A percentile compares a stretch with the other conserved stretches of the same genome.
Evolutionary conservation across 768 basidiomycete genomes (phyloP).

Genomic region (Tephrocybe rancida): DNA sequence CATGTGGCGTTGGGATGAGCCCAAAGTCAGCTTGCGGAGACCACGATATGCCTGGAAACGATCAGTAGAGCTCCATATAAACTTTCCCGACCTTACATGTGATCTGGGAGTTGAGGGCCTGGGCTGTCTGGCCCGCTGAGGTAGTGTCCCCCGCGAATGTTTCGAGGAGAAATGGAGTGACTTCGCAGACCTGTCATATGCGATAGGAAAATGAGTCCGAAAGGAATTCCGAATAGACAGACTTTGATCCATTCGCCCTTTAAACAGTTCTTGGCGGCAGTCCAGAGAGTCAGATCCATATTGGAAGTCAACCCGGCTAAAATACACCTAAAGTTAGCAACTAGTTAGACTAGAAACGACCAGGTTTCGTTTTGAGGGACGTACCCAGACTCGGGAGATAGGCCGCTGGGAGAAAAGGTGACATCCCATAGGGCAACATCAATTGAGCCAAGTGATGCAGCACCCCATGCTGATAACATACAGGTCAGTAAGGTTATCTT

Average conservation of each 20-base stretch:
- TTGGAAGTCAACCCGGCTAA: slow-evolving; percentile 73
- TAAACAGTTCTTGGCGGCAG: slow-evolving; percentile 63
- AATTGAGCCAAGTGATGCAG: slow-evolving; percentile 71
- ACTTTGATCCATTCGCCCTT: slow-evolving; percentile 78
- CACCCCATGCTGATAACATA: slow-evolving; percentile 60
- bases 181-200: slow-evolving; percentile 49
- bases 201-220: not conserved
- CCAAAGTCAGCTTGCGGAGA: slow-evolving; percentile 63
- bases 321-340: slow-evolving; percentile 53
- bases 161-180: slow-evolving; percentile 53
- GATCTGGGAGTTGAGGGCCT: slow-evolving; percentile 55
- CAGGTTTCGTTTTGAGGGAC: slow-evolving; percentile 8
- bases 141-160: slow-evolving; percentile 23
- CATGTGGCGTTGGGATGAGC: slow-evolving; percentile 43
- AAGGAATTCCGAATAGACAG: not conserved
- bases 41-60: slow-evolving; percentile 65
- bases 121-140: slow-evolving; percentile 21
- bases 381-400: slow-evolving; percentile 64
- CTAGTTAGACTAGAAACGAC: not conserved
- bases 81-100: slow-evolving; percentile 30
- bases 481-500: not conserved
- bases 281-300: slow-evolving; percentile 74
- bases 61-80: not conserved
- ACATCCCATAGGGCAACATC: slow-evolving; percentile 61
- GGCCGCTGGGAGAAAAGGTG: slow-evolving; percentile 67